Evolutionary conservation across 1,284 basidiomycete species (phyloP).

Genomic region (Prillingera fragicola): DNA sequence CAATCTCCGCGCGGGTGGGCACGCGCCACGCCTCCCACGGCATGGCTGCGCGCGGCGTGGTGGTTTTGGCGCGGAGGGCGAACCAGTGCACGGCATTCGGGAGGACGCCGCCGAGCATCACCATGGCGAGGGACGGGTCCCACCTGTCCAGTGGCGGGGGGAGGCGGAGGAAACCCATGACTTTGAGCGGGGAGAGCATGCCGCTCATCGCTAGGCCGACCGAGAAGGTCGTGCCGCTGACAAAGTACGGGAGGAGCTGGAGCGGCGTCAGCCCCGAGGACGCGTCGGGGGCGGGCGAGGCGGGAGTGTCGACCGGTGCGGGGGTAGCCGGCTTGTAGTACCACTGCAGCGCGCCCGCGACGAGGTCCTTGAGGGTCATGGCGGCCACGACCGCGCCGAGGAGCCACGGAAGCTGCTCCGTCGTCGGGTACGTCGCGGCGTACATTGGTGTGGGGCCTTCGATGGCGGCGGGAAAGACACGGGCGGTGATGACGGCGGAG

Average conservation of each 20-base stretch:
- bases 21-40: constrained; percentile 37
- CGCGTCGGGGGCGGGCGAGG: background rate
- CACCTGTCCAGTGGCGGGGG: constrained; percentile 27
- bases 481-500: constrained; percentile 51
- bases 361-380: background rate
- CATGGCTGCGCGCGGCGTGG: background rate
- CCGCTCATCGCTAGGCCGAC: constrained; percentile 57
- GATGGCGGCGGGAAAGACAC: constrained; percentile 41
- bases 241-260: constrained; percentile 42
- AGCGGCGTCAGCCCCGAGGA: too few relatives aligned
- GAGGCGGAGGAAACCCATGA: constrained; percentile 55
- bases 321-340: constrained; percentile 26
- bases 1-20: constrained; percentile 46
- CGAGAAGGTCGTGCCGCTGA: constrained; percentile 55
- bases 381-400: constrained; percentile 51
- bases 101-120: constrained; percentile 49
- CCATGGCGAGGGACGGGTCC: constrained; percentile 51
- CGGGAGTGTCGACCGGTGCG: constrained; percentile 51
- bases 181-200: constrained; percentile 55
- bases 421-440: constrained; percentile 4
- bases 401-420: constrained; percentile 24
- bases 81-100: constrained; percentile 47
- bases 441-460: constrained; percentile 10
- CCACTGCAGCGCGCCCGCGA: too few relatives aligned
- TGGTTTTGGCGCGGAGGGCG: constrained; percentile 5